Conservation (phyloP, 2,329 filamentous ascomycete genomes). For the Ophiosphaerella herpotricha region DNA sequence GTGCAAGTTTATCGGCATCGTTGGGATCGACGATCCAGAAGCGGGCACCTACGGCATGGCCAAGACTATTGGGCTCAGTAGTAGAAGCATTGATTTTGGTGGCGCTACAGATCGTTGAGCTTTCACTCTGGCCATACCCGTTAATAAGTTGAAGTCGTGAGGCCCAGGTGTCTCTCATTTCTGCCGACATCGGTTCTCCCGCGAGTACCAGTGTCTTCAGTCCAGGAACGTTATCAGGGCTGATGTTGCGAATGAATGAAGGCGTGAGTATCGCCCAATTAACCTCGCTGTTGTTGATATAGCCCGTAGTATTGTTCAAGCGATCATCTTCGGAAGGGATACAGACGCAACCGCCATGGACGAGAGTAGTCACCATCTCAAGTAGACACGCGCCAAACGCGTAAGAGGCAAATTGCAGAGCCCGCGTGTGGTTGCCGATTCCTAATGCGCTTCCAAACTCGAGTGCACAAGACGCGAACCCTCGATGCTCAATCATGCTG, state of each 20-base stretch:
- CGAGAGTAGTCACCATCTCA: conserved; percentile 40
- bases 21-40: conserved; percentile 34
- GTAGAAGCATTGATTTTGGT: conserved; percentile 34
- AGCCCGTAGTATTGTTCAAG: conserved; percentile 49
- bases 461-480: conserved; percentile 32
- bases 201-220: conserved; percentile 45
- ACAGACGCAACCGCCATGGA: conserved; percentile 38
- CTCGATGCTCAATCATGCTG: conserved; percentile 36
- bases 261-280: conserved; percentile 43
- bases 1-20: conserved; percentile 33
- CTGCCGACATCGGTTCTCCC: conserved; percentile 31
- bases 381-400: conserved; percentile 42
- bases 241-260: conserved; percentile 40
- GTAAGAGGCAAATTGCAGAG: conserved; percentile 43
- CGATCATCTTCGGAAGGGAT: conserved; percentile 48
- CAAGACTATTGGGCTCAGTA: conserved; percentile 31
- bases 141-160: conserved; percentile 31
- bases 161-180: conserved; percentile 32
- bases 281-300: conserved; percentile 33
- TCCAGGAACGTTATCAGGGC: conserved; percentile 39
- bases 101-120: conserved; percentile 4
- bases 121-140: conserved; percentile 25
- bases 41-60: conserved; percentile 23
- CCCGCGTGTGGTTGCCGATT: conserved; percentile 31
- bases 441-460: conserved; percentile 34